A percentile compares a stretch with the other conserved stretches of the same genome.
phyloP scores from a whole-genome alignment of 768 basidiomycete genomes.

The Pleurotus sapidus region DNA sequence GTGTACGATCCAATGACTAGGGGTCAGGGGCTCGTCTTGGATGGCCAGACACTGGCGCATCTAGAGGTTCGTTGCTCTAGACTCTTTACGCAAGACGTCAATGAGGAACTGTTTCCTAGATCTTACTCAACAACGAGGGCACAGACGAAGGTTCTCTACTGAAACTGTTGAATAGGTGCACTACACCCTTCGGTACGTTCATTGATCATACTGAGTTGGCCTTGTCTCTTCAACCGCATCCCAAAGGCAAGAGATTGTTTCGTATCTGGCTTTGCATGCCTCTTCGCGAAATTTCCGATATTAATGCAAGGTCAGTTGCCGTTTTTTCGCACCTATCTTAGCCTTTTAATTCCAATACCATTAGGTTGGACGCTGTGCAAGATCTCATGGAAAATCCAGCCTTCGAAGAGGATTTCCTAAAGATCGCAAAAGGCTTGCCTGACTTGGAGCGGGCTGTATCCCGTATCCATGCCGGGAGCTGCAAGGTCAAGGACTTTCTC shows the following conservation, averaged over 20 bases:
- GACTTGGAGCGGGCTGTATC: constrained; percentile 94
- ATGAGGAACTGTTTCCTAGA: constrained; percentile 31
- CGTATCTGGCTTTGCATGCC: constrained; percentile 97
- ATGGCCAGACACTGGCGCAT: constrained; percentile 94
- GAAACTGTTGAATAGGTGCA: constrained; percentile 76
- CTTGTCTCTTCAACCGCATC: constrained; percentile 8
- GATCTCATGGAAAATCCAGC: constrained; percentile 80
- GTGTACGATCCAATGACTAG: constrained; percentile 93
- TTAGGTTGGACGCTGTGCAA: constrained; percentile 89
- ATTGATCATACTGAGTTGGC: not conserved
- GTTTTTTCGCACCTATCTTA: not conserved
- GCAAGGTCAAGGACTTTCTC: constrained; percentile 83
- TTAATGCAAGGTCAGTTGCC: constrained; percentile 75
- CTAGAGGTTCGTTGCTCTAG: constrained; percentile 61
- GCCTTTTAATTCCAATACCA: constrained; percentile 10
- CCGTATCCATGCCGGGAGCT: constrained; percentile 90
- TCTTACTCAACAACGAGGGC: constrained; percentile 91
- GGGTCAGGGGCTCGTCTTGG: constrained; percentile 82
- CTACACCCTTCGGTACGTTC: constrained; percentile 84
- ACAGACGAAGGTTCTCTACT: constrained; percentile 88
- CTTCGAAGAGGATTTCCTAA: constrained; percentile 74
- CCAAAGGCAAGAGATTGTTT: constrained; percentile 87
- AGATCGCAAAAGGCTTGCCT: constrained; percentile 77
- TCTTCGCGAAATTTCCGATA: constrained; percentile 73
- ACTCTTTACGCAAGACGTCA: not conserved